phyloP scores from a whole-genome alignment of 345 rosid genomes.

The Aquilaria malaccensis region DNA sequence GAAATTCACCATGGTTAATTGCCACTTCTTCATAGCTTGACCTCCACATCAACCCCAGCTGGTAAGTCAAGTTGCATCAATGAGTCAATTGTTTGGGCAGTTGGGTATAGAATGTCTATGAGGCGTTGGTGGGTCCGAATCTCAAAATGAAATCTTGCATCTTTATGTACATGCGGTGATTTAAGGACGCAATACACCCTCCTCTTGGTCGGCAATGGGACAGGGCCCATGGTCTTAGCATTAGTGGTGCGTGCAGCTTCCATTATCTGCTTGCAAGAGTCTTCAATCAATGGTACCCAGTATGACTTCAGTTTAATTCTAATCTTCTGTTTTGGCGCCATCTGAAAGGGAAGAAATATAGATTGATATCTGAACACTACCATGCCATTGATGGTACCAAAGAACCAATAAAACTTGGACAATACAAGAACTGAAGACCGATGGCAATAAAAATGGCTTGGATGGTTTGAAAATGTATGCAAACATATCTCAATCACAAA shows the following conservation, averaged over 20 bases:
- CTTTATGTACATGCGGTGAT: constrained; percentile 99
- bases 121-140: constrained; percentile 91
- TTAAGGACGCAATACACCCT: constrained; percentile 88
- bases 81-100: constrained; percentile 96
- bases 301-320: constrained; percentile 91
- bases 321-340: constrained; percentile 95
- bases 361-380: no score
- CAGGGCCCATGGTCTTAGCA: constrained; percentile 95
- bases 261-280: constrained; percentile 95
- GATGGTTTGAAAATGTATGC: no score
- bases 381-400: no score
- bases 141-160: constrained; percentile 96
- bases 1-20: constrained; percentile 16
- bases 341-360: constrained; percentile 27
- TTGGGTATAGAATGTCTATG: constrained; percentile 88
- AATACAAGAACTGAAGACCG: no score
- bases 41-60: constrained; percentile 92
- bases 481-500: no score
- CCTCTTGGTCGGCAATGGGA: constrained; percentile 91
- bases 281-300: constrained; percentile 90
- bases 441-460: no score
- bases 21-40: constrained; percentile 63
- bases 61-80: constrained; percentile 98
- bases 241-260: constrained; percentile 83
- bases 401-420: no score